Evolutionary conservation across 345 rosid species (phyloP).

Genomic region (Erysimum cheiranthoides): DNA sequence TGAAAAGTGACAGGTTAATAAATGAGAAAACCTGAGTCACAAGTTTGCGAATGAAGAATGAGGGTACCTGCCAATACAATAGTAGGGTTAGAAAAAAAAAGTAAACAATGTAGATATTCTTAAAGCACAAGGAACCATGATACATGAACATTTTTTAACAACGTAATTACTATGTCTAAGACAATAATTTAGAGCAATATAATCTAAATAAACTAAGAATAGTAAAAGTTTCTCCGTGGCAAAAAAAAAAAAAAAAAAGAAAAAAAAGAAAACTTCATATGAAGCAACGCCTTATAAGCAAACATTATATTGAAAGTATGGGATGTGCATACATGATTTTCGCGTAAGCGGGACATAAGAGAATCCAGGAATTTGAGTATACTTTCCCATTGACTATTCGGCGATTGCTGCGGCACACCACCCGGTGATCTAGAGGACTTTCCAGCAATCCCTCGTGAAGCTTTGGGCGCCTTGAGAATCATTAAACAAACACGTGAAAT

Average conservation of each 20-base stretch:
- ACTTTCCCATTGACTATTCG: conserved; percentile 83
- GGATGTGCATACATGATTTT: conserved; percentile 75
- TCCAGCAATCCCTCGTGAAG: conserved; percentile 68
- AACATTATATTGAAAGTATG: conserved; percentile 18
- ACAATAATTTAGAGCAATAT: conserved; percentile 2
- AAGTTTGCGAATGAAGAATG: conserved; percentile 95
- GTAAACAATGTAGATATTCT: conserved; percentile 20
- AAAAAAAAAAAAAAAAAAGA: background rate
- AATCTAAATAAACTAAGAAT: conserved; percentile 8
- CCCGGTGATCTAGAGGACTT: conserved; percentile 79
- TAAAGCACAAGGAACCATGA: conserved; percentile 5
- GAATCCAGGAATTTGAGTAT: conserved; percentile 93
- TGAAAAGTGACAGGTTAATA: conserved; percentile 92
- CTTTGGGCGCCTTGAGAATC: conserved; percentile 78
- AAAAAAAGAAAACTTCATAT: background rate
- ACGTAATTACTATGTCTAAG: background rate
- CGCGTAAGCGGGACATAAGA: conserved; percentile 72
- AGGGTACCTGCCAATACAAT: conserved; percentile 72
- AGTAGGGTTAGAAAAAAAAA: conserved; percentile 33
- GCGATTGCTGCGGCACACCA: conserved; percentile 61
- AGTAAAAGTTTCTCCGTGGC: background rate
- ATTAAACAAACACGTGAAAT: conserved; percentile 13
- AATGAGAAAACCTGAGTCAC: conserved; percentile 97
- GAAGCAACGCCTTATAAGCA: conserved; percentile 23
- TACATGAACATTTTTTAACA: conserved; percentile 18